phyloP scores from a whole-genome alignment of 1,284 basidiomycete species.

The Meripilus lineatus region DNA sequence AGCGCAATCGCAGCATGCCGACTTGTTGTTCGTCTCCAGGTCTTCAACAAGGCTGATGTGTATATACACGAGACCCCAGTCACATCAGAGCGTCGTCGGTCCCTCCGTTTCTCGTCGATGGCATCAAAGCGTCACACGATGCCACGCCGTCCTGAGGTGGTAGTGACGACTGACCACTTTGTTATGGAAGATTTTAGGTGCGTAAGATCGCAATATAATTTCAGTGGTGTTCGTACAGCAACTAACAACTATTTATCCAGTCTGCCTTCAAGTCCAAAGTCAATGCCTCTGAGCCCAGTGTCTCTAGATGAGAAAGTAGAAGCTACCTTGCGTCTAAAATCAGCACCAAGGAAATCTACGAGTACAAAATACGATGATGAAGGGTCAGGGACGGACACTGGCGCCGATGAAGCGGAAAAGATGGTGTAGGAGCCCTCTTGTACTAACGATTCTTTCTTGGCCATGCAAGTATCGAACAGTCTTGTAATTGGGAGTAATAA shows the following conservation, averaged over 20 bases:
- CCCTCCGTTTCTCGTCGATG: slow-evolving; percentile 3
- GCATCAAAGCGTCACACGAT: background rate
- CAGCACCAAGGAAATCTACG: too few species aligned
- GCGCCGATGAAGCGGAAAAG: too few species aligned
- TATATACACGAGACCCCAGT: slow-evolving; percentile 45
- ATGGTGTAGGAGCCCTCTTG: too few species aligned
- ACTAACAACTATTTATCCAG: too few species aligned
- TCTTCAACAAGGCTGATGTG: slow-evolving; percentile 45
- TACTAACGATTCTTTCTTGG: too few species aligned
- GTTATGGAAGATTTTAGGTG: slow-evolving; percentile 37
- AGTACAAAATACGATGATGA: too few species aligned
- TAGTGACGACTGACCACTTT: slow-evolving; percentile 56
- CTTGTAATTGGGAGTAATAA: too few species aligned
- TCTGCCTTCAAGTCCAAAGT: background rate
- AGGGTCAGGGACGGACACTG: too few species aligned
- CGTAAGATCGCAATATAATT: slow-evolving; percentile 6
- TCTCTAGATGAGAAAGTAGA: too few species aligned
- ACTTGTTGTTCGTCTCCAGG: slow-evolving; percentile 57
- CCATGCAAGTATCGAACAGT: too few species aligned
- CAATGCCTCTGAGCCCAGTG: background rate
- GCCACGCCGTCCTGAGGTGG: slow-evolving; percentile 45
- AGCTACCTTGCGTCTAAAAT: too few species aligned
- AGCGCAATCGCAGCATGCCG: slow-evolving; percentile 63
- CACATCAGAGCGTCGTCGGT: slow-evolving; percentile 20
- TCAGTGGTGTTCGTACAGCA: too few species aligned